Evolutionary conservation across 805 yeast species (phyloP).

Genomic region (Torulaspora quercuum): DNA sequence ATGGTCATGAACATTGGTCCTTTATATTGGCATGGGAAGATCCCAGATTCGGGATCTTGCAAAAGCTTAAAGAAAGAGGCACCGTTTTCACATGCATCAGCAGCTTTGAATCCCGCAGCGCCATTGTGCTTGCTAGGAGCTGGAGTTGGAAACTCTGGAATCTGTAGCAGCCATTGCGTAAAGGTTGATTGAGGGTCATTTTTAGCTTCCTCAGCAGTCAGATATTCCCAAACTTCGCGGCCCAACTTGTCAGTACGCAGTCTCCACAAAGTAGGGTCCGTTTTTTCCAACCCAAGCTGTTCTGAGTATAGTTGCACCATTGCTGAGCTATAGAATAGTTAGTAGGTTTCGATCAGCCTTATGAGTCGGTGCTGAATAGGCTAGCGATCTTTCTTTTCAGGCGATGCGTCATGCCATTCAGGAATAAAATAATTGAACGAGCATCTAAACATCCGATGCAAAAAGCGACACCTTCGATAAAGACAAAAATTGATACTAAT

Average conservation of each 20-base stretch:
- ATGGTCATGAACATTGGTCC: conserved; percentile 98
- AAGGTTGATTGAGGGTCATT: conserved; percentile 50
- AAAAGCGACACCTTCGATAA: conserved; percentile 5
- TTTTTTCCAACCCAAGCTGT: conserved; percentile 55
- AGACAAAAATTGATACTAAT: conserved; percentile 1
- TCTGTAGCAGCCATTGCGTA: conserved; percentile 53
- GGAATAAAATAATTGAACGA: neutral
- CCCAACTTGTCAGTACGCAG: conserved; percentile 68
- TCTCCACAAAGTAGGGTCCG: conserved; percentile 76
- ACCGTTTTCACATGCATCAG: conserved; percentile 67
- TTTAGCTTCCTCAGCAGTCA: conserved; percentile 39
- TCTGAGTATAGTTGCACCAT: conserved; percentile 55
- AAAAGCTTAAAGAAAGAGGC: conserved; percentile 62
- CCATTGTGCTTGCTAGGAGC: conserved; percentile 33
- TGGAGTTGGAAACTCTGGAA: conserved; percentile 40
- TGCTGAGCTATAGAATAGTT: no score
- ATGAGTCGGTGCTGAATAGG: no score
- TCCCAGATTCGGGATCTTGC: conserved; percentile 79
- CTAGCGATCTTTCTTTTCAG: no score
- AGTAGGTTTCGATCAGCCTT: no score
- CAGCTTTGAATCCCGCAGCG: conserved; percentile 39
- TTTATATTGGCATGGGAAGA: conserved; percentile 86
- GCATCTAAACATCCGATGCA: neutral
- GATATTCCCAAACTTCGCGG: conserved; percentile 75
- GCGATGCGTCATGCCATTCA: no score